phyloP scores from a whole-genome alignment of 2,329 filamentous ascomycete species.

The Aspergillus carbonarius region DNA sequence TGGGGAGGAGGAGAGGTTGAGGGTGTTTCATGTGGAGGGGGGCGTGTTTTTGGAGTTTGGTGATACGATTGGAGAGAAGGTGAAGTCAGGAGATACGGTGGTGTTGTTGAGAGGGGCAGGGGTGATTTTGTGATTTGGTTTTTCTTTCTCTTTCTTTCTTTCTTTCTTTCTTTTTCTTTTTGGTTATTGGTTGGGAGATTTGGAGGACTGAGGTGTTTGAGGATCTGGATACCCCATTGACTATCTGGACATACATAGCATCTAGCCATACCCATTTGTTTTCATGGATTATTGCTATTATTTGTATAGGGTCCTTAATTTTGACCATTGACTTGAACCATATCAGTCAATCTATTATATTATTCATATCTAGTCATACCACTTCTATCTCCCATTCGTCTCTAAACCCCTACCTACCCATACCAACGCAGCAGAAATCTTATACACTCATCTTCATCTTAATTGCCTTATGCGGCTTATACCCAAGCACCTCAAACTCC shows the following conservation, averaged over 20 bases:
- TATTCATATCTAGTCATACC: background rate
- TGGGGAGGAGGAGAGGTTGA: conserved; percentile 66
- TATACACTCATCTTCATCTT: conserved; percentile 98
- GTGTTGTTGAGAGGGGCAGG: conserved; percentile 84
- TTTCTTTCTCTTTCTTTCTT: no score
- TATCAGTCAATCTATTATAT: no score
- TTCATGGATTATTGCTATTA: no score
- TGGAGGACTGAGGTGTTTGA: no score
- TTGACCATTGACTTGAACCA: background rate
- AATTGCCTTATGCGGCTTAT: conserved; percentile 87
- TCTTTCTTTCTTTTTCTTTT: no score
- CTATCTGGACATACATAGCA: no score
- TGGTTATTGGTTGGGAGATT: no score
- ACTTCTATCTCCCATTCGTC: no score
- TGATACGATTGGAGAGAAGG: conserved; percentile 72
- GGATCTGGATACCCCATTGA: no score
- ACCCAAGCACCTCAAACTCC: conserved; percentile 84
- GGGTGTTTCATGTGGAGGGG: conserved; percentile 91
- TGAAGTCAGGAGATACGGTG: conserved; percentile 84
- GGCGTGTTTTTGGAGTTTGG: conserved; percentile 82
- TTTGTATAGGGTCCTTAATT: no score
- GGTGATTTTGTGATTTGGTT: conserved; percentile 52
- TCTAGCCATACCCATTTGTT: no score
- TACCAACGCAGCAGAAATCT: background rate
- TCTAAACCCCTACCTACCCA: background rate